Base-by-base conservation (phyloP, 257 asterid species). In the Solanum peruvianum region DNA sequence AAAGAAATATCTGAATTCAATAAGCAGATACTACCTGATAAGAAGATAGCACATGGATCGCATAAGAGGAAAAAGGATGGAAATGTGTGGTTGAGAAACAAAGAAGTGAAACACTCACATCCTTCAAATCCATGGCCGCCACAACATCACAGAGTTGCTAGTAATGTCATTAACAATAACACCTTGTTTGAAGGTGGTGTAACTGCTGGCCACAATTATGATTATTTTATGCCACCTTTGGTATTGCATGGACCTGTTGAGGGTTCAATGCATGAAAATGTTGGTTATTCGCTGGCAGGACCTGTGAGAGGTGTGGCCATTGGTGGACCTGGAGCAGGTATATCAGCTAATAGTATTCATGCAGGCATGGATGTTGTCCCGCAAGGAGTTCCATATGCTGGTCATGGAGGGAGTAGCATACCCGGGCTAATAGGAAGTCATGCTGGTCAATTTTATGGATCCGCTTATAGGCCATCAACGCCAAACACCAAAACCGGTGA, bases 11-110 rank as follows among this genome's bases (percentile, higher is more conserved):
- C 92, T n/a, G 91, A 75, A 82, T 31, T 56, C 81, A n/a, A 77
- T 47, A 49, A 41, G 49, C 33, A 25, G 85, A 42, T 66, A 11
- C 90, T 66, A 11, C 90, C 86, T 39, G 89, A 84, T 78, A 92
- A 88, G 73, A 44, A 89, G 62, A 91, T 42, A 23, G 94, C 88
- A 18, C 89, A 87, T 35, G 45, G 27, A 71, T 71, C 41, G 3
- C 49, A 9, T 37, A 95, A 94, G 89, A 91, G 98, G 89, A 96
- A 90, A 90, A 64, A 89, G 42, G 91, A 84, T 7, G 98, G 92
- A 87, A 66, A 82, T 1, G 93, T 92, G 80, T 66, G 81, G 90
- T 37, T 90, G 39, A 93, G 86, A 87, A 70, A 49, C 89, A 93
- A 88, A 84, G 97, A 94, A 84, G 86, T 89, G 64, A 95, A 94